These are phyloP conservation scores for Tricholoma sp. DNA, from an alignment of 768 basidiomycete genomes.

Conservation along the genomic window DNA sequence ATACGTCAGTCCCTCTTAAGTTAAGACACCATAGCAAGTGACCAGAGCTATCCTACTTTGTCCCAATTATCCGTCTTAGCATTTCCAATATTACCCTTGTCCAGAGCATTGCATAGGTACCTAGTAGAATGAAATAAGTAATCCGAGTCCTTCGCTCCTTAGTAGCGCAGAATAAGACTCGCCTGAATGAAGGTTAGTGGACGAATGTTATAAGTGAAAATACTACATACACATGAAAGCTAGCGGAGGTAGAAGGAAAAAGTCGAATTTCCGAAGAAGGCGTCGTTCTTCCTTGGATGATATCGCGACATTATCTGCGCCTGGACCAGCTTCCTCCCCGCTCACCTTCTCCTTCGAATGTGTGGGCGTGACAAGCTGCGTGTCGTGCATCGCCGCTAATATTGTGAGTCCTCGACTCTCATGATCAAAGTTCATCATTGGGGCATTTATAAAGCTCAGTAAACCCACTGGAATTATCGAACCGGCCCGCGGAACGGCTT, in stretches of 20 bases:
- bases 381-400: neutral
- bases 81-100: conserved; percentile 48
- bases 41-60: conserved; percentile 23
- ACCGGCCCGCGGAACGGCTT: too few relatives aligned
- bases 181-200: neutral
- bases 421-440: too few relatives aligned
- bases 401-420: too few relatives aligned
- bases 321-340: conserved; percentile 13
- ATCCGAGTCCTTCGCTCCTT: neutral
- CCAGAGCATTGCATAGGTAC: conserved; percentile 46
- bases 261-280: conserved; percentile 38
- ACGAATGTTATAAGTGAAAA: neutral
- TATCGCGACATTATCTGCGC: conserved; percentile 10
- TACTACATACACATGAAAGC: conserved; percentile 32
- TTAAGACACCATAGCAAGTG: neutral
- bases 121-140: conserved; percentile 18
- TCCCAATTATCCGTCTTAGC: conserved; percentile 51
- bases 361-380: conserved; percentile 6
- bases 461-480: too few relatives aligned
- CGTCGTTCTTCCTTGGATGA: conserved; percentile 12
- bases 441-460: too few relatives aligned
- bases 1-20: neutral
- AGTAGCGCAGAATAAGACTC: neutral
- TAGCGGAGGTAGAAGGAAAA: conserved; percentile 36
- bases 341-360: conserved; percentile 15